Percentiles rank a stretch among this genome's conserved stretches.
Conservation (phyloP, 805 yeast species). For the Saccharomyces paradoxus region DNA sequence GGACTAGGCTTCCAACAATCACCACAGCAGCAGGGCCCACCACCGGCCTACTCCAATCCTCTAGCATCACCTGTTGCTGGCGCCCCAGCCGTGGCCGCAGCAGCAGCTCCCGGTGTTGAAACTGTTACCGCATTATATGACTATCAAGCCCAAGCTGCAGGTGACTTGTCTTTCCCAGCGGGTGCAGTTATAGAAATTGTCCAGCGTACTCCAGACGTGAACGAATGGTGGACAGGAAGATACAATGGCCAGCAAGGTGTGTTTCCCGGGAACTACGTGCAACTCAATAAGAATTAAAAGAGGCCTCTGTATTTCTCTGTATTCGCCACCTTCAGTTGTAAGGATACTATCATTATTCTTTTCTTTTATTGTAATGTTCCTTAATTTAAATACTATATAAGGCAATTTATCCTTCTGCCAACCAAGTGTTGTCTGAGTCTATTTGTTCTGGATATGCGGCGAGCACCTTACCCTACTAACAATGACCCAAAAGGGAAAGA, state of each 20-base stretch:
- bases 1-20: slow-evolving; percentile 9
- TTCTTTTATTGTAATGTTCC: neutral
- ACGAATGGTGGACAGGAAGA: slow-evolving; percentile 98
- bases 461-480: neutral
- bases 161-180: slow-evolving; percentile 80
- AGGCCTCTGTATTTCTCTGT: neutral
- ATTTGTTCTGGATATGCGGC: neutral
- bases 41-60: slow-evolving; percentile 13
- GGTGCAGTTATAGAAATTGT: slow-evolving; percentile 81
- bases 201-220: slow-evolving; percentile 72
- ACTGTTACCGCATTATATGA: slow-evolving; percentile 88
- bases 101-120: slow-evolving; percentile 37
- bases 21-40: slow-evolving; percentile 21
- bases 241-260: slow-evolving; percentile 80
- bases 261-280: slow-evolving; percentile 96
- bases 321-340: neutral
- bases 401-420: neutral
- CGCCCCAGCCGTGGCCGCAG: slow-evolving; percentile 29
- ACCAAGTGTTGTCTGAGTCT: neutral
- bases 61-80: slow-evolving; percentile 30
- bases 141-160: slow-evolving; percentile 85
- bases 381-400: neutral
- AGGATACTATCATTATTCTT: neutral
- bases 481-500: neutral
- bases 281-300: slow-evolving; percentile 36